phyloP scores from a whole-genome alignment of 495 filamentous ascomycete genomes.

The Elasticomyces elasticus region DNA sequence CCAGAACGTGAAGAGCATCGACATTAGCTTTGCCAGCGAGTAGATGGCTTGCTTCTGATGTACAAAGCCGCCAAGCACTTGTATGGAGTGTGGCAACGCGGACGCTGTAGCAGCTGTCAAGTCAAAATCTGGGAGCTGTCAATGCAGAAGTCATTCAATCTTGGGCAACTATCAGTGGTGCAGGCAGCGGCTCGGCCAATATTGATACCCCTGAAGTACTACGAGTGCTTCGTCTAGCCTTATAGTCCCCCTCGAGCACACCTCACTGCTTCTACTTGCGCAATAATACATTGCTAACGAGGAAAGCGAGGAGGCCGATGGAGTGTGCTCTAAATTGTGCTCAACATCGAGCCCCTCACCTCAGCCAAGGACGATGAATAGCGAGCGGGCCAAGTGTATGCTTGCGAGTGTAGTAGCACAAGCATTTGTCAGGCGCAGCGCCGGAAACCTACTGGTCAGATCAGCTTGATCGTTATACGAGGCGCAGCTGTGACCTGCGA shows the following conservation, averaged over 20 bases:
- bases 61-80: background rate
- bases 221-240: no score
- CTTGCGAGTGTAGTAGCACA: background rate
- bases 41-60: background rate
- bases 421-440: background rate
- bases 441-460: no score
- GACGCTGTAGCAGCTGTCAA: constrained; percentile 1
- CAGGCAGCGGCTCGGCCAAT: background rate
- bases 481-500: background rate
- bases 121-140: background rate
- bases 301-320: no score
- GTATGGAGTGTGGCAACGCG: background rate
- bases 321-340: no score
- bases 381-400: no score
- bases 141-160: background rate
- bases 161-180: background rate
- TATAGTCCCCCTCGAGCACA: no score
- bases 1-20: background rate
- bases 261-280: no score
- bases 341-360: no score
- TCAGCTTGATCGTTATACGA: no score
- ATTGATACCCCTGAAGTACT: background rate
- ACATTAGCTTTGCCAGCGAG: background rate
- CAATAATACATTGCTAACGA: no score
- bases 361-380: no score